These are phyloP conservation scores for Cytospora leucostoma DNA, from an alignment of 2,329 filamentous ascomycete genomes.

Conservation along the genomic window DNA sequence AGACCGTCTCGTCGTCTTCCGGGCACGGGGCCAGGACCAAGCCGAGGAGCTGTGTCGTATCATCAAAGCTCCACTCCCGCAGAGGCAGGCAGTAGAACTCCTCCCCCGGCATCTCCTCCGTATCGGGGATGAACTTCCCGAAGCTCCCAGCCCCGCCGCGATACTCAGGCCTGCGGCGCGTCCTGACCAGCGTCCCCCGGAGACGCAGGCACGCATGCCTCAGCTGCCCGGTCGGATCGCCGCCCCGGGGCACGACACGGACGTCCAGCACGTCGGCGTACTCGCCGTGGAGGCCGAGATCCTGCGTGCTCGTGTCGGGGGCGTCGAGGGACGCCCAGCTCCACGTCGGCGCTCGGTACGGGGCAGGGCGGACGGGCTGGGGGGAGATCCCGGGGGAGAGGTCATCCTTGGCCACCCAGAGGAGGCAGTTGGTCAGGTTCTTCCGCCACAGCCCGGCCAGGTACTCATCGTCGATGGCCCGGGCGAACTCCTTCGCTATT, in stretches of 20 bases:
- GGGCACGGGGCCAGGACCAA: slow-evolving; percentile 7
- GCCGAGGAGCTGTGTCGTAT: too few species aligned
- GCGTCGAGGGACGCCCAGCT: slow-evolving; percentile 22
- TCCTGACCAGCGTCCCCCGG: background rate
- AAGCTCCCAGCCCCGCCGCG: background rate
- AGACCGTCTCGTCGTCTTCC: background rate
- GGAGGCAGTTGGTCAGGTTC: slow-evolving; percentile 16
- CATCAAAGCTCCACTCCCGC: too few species aligned
- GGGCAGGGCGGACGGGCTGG: background rate
- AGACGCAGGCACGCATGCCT: slow-evolving; percentile 14
- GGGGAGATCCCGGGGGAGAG: background rate
- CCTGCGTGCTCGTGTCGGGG: background rate
- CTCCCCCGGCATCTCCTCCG: background rate
- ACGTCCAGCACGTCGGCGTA: slow-evolving; percentile 5
- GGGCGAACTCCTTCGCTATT: slow-evolving; percentile 16
- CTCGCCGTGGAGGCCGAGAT: background rate
- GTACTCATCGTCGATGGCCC: slow-evolving; percentile 15
- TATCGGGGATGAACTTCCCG: slow-evolving; percentile 4
- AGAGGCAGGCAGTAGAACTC: slow-evolving; percentile 9
- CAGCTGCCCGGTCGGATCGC: slow-evolving; percentile 8
- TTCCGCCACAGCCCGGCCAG: slow-evolving; percentile 19
- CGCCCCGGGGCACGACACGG: background rate
- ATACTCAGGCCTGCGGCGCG: background rate
- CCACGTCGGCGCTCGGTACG: slow-evolving; percentile 22
- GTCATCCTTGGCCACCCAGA: background rate